These are phyloP conservation scores for Ambrosia hybrid DNA, from an alignment of 140 eudicot species.

Conservation along the genomic window DNA sequence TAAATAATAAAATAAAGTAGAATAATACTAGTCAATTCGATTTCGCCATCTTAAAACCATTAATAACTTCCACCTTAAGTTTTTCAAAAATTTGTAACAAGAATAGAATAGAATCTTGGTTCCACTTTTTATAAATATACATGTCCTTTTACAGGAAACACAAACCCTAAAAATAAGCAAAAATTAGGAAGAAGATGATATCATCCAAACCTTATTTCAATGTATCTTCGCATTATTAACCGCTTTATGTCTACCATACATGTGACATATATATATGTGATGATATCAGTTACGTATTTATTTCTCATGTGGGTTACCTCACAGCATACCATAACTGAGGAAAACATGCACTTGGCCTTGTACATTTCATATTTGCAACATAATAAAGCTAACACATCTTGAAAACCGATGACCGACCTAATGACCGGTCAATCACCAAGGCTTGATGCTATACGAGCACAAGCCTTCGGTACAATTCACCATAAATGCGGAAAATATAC, in stretches of 20 bases:
- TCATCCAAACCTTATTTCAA: slow-evolving; percentile 16
- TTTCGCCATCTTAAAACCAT: background rate
- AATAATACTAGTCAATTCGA: background rate
- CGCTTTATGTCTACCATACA: slow-evolving; percentile 5
- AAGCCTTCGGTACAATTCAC: background rate
- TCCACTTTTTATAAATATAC: background rate
- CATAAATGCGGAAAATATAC: slow-evolving; percentile 1
- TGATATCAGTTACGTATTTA: slow-evolving; percentile 8
- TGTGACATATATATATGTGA: slow-evolving; percentile 2
- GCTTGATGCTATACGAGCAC: background rate
- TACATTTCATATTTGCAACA: background rate
- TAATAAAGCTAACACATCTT: background rate
- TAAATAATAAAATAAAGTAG: background rate
- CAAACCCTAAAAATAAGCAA: slow-evolving; percentile 18
- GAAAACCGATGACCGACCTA: background rate
- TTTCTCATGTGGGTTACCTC: slow-evolving; percentile 24
- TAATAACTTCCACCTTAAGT: slow-evolving; percentile 5
- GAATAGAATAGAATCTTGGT: background rate
- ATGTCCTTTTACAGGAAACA: background rate
- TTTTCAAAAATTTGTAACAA: background rate
- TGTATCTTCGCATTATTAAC: slow-evolving; percentile 9
- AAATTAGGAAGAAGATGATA: slow-evolving; percentile 10
- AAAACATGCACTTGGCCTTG: background rate
- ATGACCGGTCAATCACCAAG: slow-evolving; percentile 5
- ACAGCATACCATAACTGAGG: slow-evolving; percentile 22